These are phyloP conservation scores for Apiospora aurea DNA, from an alignment of 2,329 filamentous ascomycete genomes.

Conservation along the genomic window DNA sequence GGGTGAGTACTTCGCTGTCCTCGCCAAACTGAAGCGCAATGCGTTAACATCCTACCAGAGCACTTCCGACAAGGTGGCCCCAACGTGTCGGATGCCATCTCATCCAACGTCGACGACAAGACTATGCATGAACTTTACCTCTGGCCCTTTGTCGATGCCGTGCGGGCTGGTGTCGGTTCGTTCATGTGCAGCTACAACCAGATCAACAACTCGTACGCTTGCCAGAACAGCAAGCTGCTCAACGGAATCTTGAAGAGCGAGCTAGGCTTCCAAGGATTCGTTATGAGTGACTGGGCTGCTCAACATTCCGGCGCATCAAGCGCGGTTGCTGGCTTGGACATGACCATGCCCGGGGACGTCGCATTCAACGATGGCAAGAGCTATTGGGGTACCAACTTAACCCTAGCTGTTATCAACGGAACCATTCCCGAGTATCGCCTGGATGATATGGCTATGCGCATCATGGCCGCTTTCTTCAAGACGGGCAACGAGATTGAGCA, in stretches of 20 bases:
- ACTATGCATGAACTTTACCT: slow-evolving; percentile 79
- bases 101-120: slow-evolving; percentile 73
- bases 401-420: slow-evolving; percentile 85
- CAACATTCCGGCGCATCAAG: slow-evolving; percentile 73
- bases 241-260: slow-evolving; percentile 82
- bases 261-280: slow-evolving; percentile 81
- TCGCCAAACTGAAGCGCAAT: neutral
- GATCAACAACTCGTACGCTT: slow-evolving; percentile 80
- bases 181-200: slow-evolving; percentile 78
- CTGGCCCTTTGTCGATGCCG: slow-evolving; percentile 80
- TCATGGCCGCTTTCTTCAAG: slow-evolving; percentile 75
- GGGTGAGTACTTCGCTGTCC: slow-evolving; percentile 39
- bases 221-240: slow-evolving; percentile 79
- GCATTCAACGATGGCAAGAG: slow-evolving; percentile 74
- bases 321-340: slow-evolving; percentile 78
- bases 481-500: slow-evolving; percentile 61
- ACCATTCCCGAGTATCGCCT: slow-evolving; percentile 86
- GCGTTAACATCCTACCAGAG: slow-evolving; percentile 49
- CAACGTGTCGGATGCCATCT: slow-evolving; percentile 65
- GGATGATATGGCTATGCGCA: slow-evolving; percentile 91
- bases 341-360: slow-evolving; percentile 90
- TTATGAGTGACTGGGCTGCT: slow-evolving; percentile 83
- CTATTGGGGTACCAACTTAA: slow-evolving; percentile 89
- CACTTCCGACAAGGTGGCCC: slow-evolving; percentile 72
- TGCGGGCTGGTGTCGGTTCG: slow-evolving; percentile 69